Evolutionary conservation across 768 basidiomycete genomes (phyloP).

Genomic region (Tricholoma saponaceum): DNA sequence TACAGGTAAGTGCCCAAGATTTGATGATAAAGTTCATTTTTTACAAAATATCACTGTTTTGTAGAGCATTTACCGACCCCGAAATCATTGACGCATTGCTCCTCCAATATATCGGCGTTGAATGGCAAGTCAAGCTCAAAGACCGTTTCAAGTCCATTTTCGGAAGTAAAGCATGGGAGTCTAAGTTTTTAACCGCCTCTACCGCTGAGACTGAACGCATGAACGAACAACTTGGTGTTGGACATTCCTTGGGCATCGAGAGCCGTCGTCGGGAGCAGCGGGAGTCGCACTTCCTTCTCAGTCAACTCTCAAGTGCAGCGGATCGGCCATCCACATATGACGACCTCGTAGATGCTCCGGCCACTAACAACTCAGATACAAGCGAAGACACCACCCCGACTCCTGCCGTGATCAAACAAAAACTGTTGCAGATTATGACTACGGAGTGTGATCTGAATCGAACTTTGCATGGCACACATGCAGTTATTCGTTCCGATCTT

Average conservation of each 20-base stretch:
- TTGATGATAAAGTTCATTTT: neutral
- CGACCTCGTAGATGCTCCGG: conserved; percentile 28
- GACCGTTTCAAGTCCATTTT: conserved; percentile 24
- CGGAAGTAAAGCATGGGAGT: conserved; percentile 34
- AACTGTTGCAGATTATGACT: conserved; percentile 35
- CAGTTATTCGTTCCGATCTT: conserved; percentile 36
- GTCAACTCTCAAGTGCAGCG: conserved; percentile 25
- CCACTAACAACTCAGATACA: conserved; percentile 11
- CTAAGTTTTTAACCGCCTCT: conserved; percentile 11
- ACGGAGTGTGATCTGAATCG: conserved; percentile 38
- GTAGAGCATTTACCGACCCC: conserved; percentile 44
- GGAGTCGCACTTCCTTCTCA: conserved; percentile 27
- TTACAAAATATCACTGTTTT: neutral
- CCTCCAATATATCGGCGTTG: conserved; percentile 39
- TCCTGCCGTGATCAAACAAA: conserved; percentile 28
- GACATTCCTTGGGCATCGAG: conserved; percentile 18
- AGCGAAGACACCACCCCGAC: neutral
- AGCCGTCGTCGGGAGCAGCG: conserved; percentile 20
- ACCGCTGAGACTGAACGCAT: conserved; percentile 15
- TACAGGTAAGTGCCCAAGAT: conserved; percentile 26
- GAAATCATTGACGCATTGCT: conserved; percentile 43
- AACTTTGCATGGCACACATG: conserved; percentile 27
- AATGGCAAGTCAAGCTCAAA: conserved; percentile 38
- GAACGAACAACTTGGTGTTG: conserved; percentile 15
- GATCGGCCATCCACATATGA: conserved; percentile 10